These are phyloP conservation scores for Russula brevipes DNA, from an alignment of 768 basidiomycete species.

Conservation along the genomic window DNA sequence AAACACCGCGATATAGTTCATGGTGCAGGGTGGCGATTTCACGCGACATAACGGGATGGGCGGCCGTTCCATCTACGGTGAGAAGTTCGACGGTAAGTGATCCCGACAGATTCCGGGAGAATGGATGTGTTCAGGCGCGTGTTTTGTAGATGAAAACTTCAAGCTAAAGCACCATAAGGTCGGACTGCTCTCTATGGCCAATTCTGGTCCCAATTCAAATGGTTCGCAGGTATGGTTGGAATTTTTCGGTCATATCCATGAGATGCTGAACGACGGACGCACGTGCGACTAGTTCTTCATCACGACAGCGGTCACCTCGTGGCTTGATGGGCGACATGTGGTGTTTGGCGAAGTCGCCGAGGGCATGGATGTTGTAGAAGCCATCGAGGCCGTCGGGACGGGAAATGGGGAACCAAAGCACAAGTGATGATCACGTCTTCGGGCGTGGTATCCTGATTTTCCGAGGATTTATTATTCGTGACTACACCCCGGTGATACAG, in stretches of 20 bases:
- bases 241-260: background rate
- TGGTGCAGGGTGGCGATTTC: constrained; percentile 41
- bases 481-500: too few relatives aligned
- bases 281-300: constrained; percentile 35
- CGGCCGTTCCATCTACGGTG: constrained; percentile 38
- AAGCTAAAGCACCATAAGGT: constrained; percentile 35
- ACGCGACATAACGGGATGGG: constrained; percentile 35
- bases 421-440: constrained; percentile 22
- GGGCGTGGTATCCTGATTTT: constrained; percentile 6
- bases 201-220: constrained; percentile 47
- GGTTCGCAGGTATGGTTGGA: constrained; percentile 38
- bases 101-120: background rate
- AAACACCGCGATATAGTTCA: constrained; percentile 29
- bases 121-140: background rate
- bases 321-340: constrained; percentile 42
- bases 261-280: background rate
- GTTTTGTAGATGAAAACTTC: constrained; percentile 38
- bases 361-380: constrained; percentile 38
- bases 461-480: background rate
- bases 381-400: constrained; percentile 33
- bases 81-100: constrained; percentile 32
- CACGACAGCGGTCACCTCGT: constrained; percentile 35
- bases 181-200: constrained; percentile 47
- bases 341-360: constrained; percentile 42
- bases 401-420: constrained; percentile 9